phyloP scores from a whole-genome alignment of 2,329 filamentous ascomycete species.

The Fusarium albosuccineum region DNA sequence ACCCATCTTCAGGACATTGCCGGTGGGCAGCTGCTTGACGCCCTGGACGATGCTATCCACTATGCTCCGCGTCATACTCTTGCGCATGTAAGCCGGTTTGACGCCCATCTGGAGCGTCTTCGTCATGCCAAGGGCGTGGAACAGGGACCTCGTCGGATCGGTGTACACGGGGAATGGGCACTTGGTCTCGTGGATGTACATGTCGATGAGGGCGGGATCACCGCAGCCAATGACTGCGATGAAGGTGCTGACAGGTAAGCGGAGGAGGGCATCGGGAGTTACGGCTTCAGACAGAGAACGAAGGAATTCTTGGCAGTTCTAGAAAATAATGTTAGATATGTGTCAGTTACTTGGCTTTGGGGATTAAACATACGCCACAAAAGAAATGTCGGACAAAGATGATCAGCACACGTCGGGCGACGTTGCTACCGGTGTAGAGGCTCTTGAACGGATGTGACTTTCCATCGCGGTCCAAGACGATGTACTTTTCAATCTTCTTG shows the following conservation, averaged over 20 bases:
- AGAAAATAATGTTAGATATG: slow-evolving; percentile 32
- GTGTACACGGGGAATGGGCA: slow-evolving; percentile 82
- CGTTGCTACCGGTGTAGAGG: slow-evolving; percentile 69
- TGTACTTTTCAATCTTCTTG: slow-evolving; percentile 65
- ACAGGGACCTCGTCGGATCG: slow-evolving; percentile 77
- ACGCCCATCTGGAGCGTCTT: slow-evolving; percentile 71
- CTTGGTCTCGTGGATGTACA: slow-evolving; percentile 72
- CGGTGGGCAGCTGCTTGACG: slow-evolving; percentile 68
- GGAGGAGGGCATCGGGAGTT: slow-evolving; percentile 62
- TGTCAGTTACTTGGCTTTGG: neutral
- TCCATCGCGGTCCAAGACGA: slow-evolving; percentile 72
- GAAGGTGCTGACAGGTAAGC: slow-evolving; percentile 68
- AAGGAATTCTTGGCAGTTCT: slow-evolving; percentile 84
- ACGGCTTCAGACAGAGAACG: slow-evolving; percentile 71
- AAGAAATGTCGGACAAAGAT: slow-evolving; percentile 86
- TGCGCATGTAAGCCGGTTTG: slow-evolving; percentile 74
- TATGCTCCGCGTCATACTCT: slow-evolving; percentile 64
- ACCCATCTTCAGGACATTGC: slow-evolving; percentile 73
- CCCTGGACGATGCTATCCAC: slow-evolving; percentile 69
- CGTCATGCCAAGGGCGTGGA: slow-evolving; percentile 76
- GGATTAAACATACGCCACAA: slow-evolving; percentile 73
- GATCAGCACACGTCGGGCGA: slow-evolving; percentile 71
- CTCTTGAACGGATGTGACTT: slow-evolving; percentile 72
- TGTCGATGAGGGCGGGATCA: slow-evolving; percentile 73
- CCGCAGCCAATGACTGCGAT: slow-evolving; percentile 81